Base-by-base conservation (phyloP, 495 filamentous ascomycete genomes). In the Neurospora sp. region DNA sequence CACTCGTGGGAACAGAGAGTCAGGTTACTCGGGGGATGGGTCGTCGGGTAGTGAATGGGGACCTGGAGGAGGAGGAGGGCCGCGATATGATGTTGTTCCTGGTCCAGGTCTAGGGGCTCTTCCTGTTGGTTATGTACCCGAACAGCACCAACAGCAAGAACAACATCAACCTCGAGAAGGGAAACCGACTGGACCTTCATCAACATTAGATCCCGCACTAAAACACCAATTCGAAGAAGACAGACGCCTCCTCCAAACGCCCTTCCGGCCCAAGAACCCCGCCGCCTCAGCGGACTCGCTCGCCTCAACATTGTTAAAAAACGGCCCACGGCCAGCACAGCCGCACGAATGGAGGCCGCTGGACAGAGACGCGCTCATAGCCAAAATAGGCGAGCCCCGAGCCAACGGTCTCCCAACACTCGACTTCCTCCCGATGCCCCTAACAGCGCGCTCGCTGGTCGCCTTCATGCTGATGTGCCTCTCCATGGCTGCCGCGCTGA, bases 401-500 rank as follows among this genome's bases (percentile, higher is more conserved):
- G 70, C 72, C 19, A 71, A 38, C 37, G 74, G 69, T 3, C 72
- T 70, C 70, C 87, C 90, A 2, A 82, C 86, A 4, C 84, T 94
- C 24, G 85, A 87, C 69, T 92, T 88, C 77, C 84, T 91, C 39
- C 94, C 94, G 6, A 77, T 83, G 76, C 88, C 90, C 15, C 83
- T 97, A 59, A 89, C 91, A 34, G 82, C 90, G 0, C 82, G 84
- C 72, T 89, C 89, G 11, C 82, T 97, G 73, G 73, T 86, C 1
- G 69, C 85, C 37, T 83, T 91, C 39, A 85, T 90, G 71, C 74
- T 87, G 11, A 83, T 91, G 71, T 90, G 90, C 73, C 74, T 93
- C 15, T 81, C 91, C 15, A 94, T 96, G 90, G 86, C 93, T 39
- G 88, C 86, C 1, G 91, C 85, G 7, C 84, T 97, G 21, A 84